These are phyloP conservation scores for Mycena galericulata DNA, from an alignment of 768 basidiomycete genomes.

Conservation along the genomic window DNA sequence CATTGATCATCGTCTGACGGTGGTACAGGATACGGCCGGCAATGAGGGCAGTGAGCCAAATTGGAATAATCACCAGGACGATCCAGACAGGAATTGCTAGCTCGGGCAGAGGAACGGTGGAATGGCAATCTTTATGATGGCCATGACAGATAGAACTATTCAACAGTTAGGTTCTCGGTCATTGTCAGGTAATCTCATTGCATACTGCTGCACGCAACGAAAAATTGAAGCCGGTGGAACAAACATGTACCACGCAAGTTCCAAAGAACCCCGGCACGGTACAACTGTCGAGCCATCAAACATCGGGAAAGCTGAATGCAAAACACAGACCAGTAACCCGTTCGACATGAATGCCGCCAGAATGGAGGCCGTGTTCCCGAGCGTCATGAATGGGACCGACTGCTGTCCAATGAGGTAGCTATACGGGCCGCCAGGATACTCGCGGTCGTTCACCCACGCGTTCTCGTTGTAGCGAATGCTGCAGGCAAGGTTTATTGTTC, in stretches of 20 bases:
- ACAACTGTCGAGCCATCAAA: constrained; percentile 41
- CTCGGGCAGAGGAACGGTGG: constrained; percentile 43
- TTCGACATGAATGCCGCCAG: constrained; percentile 51
- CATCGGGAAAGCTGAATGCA: too few species aligned
- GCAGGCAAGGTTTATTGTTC: constrained; percentile 34
- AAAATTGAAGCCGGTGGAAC: constrained; percentile 36
- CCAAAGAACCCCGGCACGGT: constrained; percentile 52
- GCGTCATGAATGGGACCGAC: constrained; percentile 39
- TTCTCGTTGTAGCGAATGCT: constrained; percentile 29
- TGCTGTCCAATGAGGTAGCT: constrained; percentile 45
- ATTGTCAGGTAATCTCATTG: neutral
- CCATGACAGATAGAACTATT: constrained; percentile 48
- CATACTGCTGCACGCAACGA: constrained; percentile 35
- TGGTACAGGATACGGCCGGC: constrained; percentile 47
- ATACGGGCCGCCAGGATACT: constrained; percentile 35
- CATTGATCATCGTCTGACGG: constrained; percentile 36
- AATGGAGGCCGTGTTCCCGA: constrained; percentile 40
- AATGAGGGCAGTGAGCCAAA: constrained; percentile 48
- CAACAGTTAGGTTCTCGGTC: neutral
- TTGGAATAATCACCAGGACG: constrained; percentile 46
- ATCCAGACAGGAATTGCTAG: constrained; percentile 48
- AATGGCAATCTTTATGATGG: constrained; percentile 44
- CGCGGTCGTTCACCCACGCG: constrained; percentile 33
- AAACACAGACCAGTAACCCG: constrained; percentile 49
- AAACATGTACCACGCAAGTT: constrained; percentile 35